Percentiles rank a stretch among this genome's conserved stretches.
Conservation (phyloP, 2,329 filamentous ascomycete species). For the Parastagonospora nodorum region DNA sequence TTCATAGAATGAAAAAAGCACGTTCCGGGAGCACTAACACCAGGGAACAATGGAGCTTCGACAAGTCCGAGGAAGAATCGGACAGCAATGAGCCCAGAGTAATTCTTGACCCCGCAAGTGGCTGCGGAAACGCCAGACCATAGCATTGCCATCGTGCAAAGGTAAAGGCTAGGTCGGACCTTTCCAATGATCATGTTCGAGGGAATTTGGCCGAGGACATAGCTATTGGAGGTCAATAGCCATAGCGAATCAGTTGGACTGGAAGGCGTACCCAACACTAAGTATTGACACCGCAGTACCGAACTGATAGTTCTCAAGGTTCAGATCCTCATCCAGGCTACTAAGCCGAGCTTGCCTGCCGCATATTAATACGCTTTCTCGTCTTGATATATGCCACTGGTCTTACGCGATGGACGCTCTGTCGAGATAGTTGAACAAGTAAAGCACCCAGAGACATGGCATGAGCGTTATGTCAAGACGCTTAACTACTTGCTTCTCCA, state of each 20-base stretch:
- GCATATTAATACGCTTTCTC: neutral
- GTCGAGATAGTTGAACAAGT: constrained; percentile 49
- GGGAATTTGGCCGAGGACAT: constrained; percentile 57
- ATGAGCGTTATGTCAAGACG: constrained; percentile 5
- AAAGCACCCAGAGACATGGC: constrained; percentile 45
- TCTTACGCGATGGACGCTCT: constrained; percentile 63
- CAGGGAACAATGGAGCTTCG: constrained; percentile 5
- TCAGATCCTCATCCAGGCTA: constrained; percentile 60
- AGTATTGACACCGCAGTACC: constrained; percentile 55
- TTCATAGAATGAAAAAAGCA: constrained; percentile 19
- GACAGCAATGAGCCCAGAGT: constrained; percentile 1
- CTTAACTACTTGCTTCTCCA: neutral
- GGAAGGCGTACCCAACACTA: constrained; percentile 49
- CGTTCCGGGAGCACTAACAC: constrained; percentile 19
- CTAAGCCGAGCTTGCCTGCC: constrained; percentile 60
- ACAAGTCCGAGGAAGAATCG: constrained; percentile 6
- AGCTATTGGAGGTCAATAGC: constrained; percentile 28
- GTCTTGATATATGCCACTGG: neutral
- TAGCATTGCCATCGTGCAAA: constrained; percentile 29
- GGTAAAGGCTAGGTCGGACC: constrained; percentile 58
- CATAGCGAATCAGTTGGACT: constrained; percentile 28
- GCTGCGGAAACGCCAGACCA: constrained; percentile 4
- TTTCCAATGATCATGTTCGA: constrained; percentile 62
- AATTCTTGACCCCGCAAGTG: constrained; percentile 3
- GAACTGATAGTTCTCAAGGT: constrained; percentile 15